Conservation (phyloP, 257 asterid genomes). For the Gentiana dahurica region DNA sequence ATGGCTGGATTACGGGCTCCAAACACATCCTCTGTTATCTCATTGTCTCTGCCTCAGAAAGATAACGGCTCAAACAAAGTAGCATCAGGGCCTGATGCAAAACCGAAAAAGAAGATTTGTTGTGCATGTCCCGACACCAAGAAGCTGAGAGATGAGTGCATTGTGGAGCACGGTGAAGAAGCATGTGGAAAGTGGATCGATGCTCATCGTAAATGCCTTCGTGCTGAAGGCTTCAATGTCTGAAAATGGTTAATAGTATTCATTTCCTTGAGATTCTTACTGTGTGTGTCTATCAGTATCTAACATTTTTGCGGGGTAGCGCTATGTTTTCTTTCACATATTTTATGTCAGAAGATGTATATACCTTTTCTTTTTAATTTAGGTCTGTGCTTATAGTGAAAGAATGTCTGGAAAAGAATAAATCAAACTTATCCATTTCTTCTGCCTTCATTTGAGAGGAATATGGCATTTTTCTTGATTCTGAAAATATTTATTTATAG, state of each 20-base stretch:
- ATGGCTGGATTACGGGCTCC: conserved; percentile 42
- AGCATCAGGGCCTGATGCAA: conserved; percentile 32
- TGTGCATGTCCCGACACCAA: conserved; percentile 91
- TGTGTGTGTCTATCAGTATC: too few species aligned
- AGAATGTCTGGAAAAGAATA: too few species aligned
- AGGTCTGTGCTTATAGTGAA: too few species aligned
- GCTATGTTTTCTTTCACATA: too few species aligned
- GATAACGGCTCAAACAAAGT: conserved; percentile 24
- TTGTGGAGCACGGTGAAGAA: conserved; percentile 70
- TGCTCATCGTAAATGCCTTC: conserved; percentile 71
- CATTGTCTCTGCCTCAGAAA: conserved; percentile 20
- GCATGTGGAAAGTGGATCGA: conserved; percentile 69
- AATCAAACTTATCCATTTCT: too few species aligned
- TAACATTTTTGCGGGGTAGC: too few species aligned
- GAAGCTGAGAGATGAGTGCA: conserved; percentile 70
- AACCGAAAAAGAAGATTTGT: conserved; percentile 84
- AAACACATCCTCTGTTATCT: conserved; percentile 30
- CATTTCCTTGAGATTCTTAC: too few species aligned
- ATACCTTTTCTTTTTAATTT: too few species aligned
- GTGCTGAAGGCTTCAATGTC: conserved; percentile 80
- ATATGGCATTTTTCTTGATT: too few species aligned
- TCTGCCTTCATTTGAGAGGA: too few species aligned
- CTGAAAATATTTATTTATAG: too few species aligned
- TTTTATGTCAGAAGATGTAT: too few species aligned
- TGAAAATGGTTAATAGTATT: conserved; percentile 10